Evolutionary conservation across 192 early-diverging fungal species (phyloP), one percentile per base, ranked within the genome.

Genomic region (Entomortierella parvispora): DNA sequence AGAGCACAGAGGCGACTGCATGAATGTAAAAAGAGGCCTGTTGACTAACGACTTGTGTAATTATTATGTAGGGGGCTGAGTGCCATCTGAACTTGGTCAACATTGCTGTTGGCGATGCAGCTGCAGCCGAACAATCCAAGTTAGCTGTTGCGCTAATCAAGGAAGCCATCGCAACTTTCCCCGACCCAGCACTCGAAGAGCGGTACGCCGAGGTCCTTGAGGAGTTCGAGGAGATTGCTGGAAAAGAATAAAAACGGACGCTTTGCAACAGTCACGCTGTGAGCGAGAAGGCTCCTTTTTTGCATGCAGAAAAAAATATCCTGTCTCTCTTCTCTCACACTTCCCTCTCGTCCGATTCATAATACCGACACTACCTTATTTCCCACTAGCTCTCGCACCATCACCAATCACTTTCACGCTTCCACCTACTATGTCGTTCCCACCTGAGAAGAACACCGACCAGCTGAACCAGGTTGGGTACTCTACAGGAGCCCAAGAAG

Each of bases 31-130:
- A n/a, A n/a, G n/a, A n/a, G n/a, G n/a, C n/a, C n/a, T n/a, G n/a
- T n/a, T n/a, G n/a, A n/a, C n/a, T n/a, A n/a, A n/a, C n/a, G n/a
- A n/a, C 26, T 55, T 26, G 4, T 18, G 12, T 23, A 12, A n/a
- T 40, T 45, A 1, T 8, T 2, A n/a, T 31, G 9, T 12, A 76
- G 72, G 74, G 74, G 15, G 74, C 74, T 7, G 74, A 77, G 49
- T 77, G 74, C 55, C 74, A 77, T 32, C 45, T 77, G 29, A 77
- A 77, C 28, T 49, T 77, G 11, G 74, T 77, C 23, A 77, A 77
- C 45, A 68, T 77, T 46, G 74, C 74, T 28, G 74, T 77, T 12
- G 74, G 74, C 46, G 74, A 77, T 54, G 68, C 62, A 31, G 66
- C 74, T 1, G 74, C 74, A 0, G 65, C 74, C 7, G 66, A 77